A percentile compares a stretch with the other conserved stretches of the same genome.
phyloP scores from a whole-genome alignment of 192 early-diverging fungal genomes.

The Phycomyces blakesleeanus region DNA sequence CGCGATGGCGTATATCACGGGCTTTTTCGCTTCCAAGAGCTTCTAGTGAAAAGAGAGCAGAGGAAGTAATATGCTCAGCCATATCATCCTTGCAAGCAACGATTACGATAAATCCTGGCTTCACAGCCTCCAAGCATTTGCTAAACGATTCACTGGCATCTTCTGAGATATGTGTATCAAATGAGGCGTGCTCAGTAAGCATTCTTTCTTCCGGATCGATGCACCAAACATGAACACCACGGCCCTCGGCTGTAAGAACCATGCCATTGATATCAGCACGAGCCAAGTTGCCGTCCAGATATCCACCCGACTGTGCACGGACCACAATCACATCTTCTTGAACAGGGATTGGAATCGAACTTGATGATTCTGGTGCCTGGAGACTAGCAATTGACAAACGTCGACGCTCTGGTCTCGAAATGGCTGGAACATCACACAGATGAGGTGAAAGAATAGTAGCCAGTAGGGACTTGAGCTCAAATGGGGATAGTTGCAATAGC shows the following conservation, averaged over 20 bases:
- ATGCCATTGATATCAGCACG: slow-evolving; percentile 54
- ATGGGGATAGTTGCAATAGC: slow-evolving; percentile 76
- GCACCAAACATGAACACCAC: slow-evolving; percentile 70
- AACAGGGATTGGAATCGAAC: slow-evolving; percentile 38
- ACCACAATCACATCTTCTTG: slow-evolving; percentile 29
- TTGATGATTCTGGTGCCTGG: background rate
- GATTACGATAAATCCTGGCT: slow-evolving; percentile 62
- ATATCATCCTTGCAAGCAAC: slow-evolving; percentile 64
- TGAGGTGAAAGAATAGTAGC: slow-evolving; percentile 65
- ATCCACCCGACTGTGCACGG: slow-evolving; percentile 67
- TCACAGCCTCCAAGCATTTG: slow-evolving; percentile 58
- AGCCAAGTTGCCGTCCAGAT: slow-evolving; percentile 66
- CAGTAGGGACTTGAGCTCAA: slow-evolving; percentile 69
- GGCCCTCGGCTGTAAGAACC: slow-evolving; percentile 46
- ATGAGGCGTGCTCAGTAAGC: slow-evolving; percentile 60
- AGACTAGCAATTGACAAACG: slow-evolving; percentile 2
- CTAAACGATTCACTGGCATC: slow-evolving; percentile 61
- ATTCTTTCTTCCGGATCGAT: slow-evolving; percentile 66
- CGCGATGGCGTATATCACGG: slow-evolving; percentile 58
- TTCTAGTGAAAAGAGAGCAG: slow-evolving; percentile 55
- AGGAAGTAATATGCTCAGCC: slow-evolving; percentile 58
- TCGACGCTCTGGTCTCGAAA: slow-evolving; percentile 15
- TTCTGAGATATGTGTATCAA: slow-evolving; percentile 68
- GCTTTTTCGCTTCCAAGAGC: slow-evolving; percentile 57
- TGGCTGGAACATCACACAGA: slow-evolving; percentile 34